A percentile compares a stretch with the other conserved stretches of the same genome.
phyloP scores from a whole-genome alignment of 352 stramenopile species.

The Pythium phragmitis region DNA sequence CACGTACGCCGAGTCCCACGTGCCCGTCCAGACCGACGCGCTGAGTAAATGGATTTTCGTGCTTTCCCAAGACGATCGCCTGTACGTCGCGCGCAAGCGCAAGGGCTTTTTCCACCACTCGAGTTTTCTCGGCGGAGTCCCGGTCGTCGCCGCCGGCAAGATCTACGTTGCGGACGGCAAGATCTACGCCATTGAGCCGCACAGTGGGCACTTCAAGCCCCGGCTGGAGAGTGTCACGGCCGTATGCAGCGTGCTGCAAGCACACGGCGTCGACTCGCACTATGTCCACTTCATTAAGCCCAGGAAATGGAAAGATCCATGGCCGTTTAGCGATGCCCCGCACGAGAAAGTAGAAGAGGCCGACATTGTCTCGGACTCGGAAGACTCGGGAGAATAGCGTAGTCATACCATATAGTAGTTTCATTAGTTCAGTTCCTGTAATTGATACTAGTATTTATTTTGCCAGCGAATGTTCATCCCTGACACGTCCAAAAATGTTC shows the following conservation, averaged over 20 bases:
- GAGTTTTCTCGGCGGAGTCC: constrained; percentile 65
- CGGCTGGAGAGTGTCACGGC: constrained; percentile 44
- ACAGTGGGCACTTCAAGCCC: constrained; percentile 78
- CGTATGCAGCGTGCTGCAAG: constrained; percentile 41
- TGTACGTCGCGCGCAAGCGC: constrained; percentile 70
- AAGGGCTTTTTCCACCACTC: constrained; percentile 80
- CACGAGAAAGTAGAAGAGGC: neutral
- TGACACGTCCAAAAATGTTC: neutral
- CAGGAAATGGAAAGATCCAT: constrained; percentile 65
- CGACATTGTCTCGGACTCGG: constrained; percentile 17
- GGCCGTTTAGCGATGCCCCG: constrained; percentile 38
- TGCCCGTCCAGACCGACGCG: constrained; percentile 53
- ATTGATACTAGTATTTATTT: constrained; percentile 9
- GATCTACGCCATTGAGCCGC: constrained; percentile 63
- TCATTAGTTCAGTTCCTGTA: neutral
- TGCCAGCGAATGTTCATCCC: neutral
- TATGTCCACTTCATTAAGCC: constrained; percentile 58
- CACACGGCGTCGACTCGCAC: constrained; percentile 40
- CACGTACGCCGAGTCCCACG: constrained; percentile 35
- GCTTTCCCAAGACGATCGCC: constrained; percentile 29
- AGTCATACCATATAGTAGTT: neutral
- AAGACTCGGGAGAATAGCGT: constrained; percentile 18
- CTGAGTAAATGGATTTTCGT: constrained; percentile 82
- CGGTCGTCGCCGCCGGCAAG: constrained; percentile 66
- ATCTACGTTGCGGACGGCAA: constrained; percentile 56